A percentile compares a stretch with the other conserved stretches of the same genome.
Evolutionary conservation across 176 grass and related monocot species (phyloP).

Genomic region (Cocos nucifera): DNA sequence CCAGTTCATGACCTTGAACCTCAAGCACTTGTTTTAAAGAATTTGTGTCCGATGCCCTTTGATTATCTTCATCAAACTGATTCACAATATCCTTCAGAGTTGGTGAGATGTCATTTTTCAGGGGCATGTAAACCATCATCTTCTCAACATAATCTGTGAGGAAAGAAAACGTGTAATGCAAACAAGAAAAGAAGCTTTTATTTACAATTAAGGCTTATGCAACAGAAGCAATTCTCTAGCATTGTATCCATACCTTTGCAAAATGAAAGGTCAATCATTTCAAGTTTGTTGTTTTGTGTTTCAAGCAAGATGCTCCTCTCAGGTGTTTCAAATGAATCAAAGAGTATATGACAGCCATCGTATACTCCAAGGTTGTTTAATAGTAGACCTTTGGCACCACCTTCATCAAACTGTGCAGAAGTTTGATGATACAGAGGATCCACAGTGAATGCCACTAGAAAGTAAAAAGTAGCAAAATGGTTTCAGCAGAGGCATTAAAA

Average conservation of each 20-base stretch:
- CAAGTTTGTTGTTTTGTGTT: slow-evolving; percentile 27
- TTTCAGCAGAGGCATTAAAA: slow-evolving; percentile 9
- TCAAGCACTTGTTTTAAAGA: slow-evolving; percentile 37
- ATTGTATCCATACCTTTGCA: slow-evolving; percentile 54
- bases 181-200: too few species aligned
- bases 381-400: slow-evolving; percentile 86
- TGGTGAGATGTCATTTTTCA: slow-evolving; percentile 71
- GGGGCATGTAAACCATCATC: slow-evolving; percentile 61
- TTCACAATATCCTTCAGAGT: slow-evolving; percentile 65
- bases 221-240: too few species aligned
- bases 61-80: slow-evolving; percentile 90
- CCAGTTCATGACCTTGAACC: slow-evolving; percentile 28
- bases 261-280: slow-evolving; percentile 74
- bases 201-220: too few species aligned
- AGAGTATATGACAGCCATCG: slow-evolving; percentile 61
- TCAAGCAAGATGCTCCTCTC: slow-evolving; percentile 51
- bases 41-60: slow-evolving; percentile 37
- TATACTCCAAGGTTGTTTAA: slow-evolving; percentile 93
- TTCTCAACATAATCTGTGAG: slow-evolving; percentile 62
- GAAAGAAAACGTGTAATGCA: slow-evolving; percentile 3
- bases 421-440: slow-evolving; percentile 98
- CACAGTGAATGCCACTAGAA: slow-evolving; percentile 75
- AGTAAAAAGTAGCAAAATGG: slow-evolving; percentile 25
- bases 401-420: slow-evolving; percentile 96
- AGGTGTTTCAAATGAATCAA: slow-evolving; percentile 90